Conservation (phyloP, 352 stramenopile genomes). For the Pythium volutum region DNA sequence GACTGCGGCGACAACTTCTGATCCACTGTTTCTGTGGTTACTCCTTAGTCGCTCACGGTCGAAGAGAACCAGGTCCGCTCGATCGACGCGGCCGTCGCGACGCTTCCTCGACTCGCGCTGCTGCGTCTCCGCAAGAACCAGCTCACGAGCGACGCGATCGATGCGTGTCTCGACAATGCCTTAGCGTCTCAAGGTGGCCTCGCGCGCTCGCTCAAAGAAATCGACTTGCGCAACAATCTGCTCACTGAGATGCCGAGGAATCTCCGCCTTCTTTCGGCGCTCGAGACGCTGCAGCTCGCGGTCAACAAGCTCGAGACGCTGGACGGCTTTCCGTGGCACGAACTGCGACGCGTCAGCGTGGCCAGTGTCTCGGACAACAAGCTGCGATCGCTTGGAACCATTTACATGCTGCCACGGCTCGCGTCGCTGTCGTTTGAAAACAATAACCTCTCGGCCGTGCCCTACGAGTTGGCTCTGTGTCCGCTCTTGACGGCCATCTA, state of each 20-base stretch:
- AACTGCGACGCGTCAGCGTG: constrained; percentile 45
- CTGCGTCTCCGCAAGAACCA: constrained; percentile 76
- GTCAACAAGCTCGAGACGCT: constrained; percentile 77
- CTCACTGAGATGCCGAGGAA: constrained; percentile 39
- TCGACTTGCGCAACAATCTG: constrained; percentile 74
- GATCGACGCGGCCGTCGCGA: constrained; percentile 40
- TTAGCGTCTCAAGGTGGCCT: neutral
- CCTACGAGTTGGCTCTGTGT: constrained; percentile 64
- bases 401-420: constrained; percentile 59
- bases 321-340: constrained; percentile 54
- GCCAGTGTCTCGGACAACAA: constrained; percentile 79
- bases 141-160: constrained; percentile 42
- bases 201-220: constrained; percentile 34
- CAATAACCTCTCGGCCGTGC: constrained; percentile 70
- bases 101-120: constrained; percentile 48
- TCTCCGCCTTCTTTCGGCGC: constrained; percentile 32
- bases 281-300: constrained; percentile 66
- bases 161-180: constrained; percentile 36
- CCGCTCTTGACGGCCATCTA: constrained; percentile 63
- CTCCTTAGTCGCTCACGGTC: constrained; percentile 62
- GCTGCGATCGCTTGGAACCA: constrained; percentile 52
- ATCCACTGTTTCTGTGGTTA: too few species aligned
- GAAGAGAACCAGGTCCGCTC: constrained; percentile 65
- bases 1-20: too few species aligned
- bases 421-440: constrained; percentile 81